phyloP scores from a whole-genome alignment of 139 green algal genomes.

The Micractinium sp. region DNA sequence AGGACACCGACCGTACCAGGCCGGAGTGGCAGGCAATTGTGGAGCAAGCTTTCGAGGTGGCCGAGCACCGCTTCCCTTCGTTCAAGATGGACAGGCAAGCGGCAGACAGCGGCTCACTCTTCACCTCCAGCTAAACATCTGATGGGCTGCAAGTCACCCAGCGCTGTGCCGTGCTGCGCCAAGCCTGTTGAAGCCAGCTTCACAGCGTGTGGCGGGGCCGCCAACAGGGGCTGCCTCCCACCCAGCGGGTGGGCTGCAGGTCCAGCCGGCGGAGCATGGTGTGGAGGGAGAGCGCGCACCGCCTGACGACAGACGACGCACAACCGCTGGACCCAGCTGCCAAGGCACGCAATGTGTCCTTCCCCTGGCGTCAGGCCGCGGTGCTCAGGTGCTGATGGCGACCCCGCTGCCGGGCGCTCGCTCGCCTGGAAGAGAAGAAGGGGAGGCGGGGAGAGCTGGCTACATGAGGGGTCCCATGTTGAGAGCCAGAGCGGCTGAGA shows the following conservation, averaged over 20 bases:
- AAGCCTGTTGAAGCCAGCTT: not conserved
- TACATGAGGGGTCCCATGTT: too few species aligned
- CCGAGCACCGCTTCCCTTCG: not conserved
- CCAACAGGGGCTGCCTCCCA: not conserved
- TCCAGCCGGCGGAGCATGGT: constrained; percentile 2
- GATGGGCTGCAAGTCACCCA: not conserved
- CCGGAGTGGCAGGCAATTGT: not conserved
- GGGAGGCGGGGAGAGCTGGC: too few species aligned
- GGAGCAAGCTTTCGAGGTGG: not conserved
- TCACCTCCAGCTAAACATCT: not conserved
- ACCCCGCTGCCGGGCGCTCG: too few species aligned
- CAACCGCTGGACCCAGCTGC: not conserved
- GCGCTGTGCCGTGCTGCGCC: not conserved
- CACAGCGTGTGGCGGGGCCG: not conserved
- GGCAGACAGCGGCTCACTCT: not conserved
- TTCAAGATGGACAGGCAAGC: not conserved
- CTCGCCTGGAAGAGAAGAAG: too few species aligned
- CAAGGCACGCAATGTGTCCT: not conserved
- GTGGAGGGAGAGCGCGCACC: not conserved
- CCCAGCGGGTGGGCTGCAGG: not conserved
- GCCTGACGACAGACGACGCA: not conserved
- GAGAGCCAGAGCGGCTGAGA: too few species aligned
- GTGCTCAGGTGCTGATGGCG: constrained; percentile 3
- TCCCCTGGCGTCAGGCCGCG: not conserved
- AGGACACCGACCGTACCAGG: not conserved